phyloP scores from a whole-genome alignment of 306 rosid genomes.

The Notholithocarpus densiflorus region DNA sequence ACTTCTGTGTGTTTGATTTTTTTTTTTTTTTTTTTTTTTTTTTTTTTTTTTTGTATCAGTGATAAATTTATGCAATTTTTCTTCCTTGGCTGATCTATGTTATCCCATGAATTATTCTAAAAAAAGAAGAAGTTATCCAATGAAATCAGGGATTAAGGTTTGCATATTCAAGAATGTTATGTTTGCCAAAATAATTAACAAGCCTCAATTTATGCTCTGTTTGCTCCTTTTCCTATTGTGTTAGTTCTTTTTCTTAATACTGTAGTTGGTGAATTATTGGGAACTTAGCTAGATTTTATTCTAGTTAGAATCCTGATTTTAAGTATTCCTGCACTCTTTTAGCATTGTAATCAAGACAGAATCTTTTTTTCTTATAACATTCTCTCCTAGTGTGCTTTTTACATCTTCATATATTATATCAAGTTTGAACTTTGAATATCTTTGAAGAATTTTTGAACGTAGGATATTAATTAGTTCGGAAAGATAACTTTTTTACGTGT shows the following conservation, averaged over 20 bases:
- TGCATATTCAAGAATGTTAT: neutral
- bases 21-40: neutral
- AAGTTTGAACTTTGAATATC: neutral
- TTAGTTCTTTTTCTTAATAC: neutral
- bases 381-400: neutral
- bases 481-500: neutral
- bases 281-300: neutral
- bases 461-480: neutral
- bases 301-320: neutral
- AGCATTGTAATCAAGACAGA: neutral
- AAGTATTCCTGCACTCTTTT: neutral
- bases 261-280: neutral
- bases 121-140: neutral
- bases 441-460: neutral
- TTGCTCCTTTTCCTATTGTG: neutral
- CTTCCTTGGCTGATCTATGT: neutral
- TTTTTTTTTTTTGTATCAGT: neutral
- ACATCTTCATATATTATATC: neutral
- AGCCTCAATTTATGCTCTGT: neutral
- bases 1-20: neutral
- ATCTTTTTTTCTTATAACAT: too few species aligned
- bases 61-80: neutral
- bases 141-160: constrained; percentile 1
- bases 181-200: neutral
- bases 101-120: neutral